Percentiles rank a stretch among this genome's conserved stretches.
These are phyloP conservation scores for Vicia villosa DNA, from an alignment of 306 rosid genomes.

Conservation along the genomic window DNA sequence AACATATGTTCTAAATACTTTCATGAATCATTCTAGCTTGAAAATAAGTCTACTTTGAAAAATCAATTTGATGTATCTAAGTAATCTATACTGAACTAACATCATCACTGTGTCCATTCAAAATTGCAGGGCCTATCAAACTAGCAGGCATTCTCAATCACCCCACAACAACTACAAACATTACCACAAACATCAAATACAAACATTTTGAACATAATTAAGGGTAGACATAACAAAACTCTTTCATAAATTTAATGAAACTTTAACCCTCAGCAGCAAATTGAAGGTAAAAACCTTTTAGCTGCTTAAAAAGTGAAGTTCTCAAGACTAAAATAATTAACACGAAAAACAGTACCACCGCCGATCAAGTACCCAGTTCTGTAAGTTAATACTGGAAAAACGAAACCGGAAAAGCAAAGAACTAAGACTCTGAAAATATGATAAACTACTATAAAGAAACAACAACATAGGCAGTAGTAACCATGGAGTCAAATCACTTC, in stretches of 20 bases:
- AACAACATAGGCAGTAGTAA: neutral
- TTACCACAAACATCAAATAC: neutral
- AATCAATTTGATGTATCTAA: too few species aligned
- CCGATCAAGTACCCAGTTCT: constrained; percentile 31
- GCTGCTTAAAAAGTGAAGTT: constrained; percentile 18
- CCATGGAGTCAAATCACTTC: constrained; percentile 32
- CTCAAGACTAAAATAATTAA: neutral
- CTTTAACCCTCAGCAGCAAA: neutral
- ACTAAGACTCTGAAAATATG: neutral
- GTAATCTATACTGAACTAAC: too few species aligned
- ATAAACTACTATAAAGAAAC: neutral
- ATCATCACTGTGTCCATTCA: too few species aligned
- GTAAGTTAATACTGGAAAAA: neutral
- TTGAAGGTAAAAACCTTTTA: neutral
- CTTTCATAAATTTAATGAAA: neutral
- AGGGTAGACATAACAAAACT: neutral
- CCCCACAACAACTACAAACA: neutral
- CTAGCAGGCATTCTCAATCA: neutral
- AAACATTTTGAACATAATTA: neutral
- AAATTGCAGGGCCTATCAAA: neutral
- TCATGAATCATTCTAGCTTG: too few species aligned
- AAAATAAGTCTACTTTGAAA: too few species aligned
- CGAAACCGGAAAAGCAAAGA: neutral
- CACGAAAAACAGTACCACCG: constrained; percentile 14
- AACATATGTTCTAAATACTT: too few species aligned